These are phyloP conservation scores for Stramenopiles sp. DNA, from an alignment of 352 stramenopile genomes.

Conservation along the genomic window DNA sequence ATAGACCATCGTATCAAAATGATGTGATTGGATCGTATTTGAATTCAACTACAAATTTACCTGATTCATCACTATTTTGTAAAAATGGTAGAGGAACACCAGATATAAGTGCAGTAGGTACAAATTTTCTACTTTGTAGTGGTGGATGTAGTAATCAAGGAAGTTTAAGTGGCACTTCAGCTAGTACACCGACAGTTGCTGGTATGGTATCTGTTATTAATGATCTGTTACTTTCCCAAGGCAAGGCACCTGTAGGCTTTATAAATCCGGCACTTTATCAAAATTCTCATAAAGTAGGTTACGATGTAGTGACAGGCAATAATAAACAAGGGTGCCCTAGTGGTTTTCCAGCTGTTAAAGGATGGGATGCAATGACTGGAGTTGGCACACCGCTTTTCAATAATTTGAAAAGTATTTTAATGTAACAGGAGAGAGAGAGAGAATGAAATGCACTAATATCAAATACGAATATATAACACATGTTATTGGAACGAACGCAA, in stretches of 20 bases:
- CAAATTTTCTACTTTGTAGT: slow-evolving; percentile 34
- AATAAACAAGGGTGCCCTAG: slow-evolving; percentile 39
- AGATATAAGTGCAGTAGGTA: slow-evolving; percentile 51
- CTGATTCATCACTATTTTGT: slow-evolving; percentile 42
- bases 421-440: too few species aligned
- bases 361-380: slow-evolving; percentile 63
- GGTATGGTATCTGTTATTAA: slow-evolving; percentile 68
- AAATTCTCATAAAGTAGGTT: slow-evolving; percentile 32
- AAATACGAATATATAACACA: too few species aligned
- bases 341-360: slow-evolving; percentile 47
- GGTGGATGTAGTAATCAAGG: slow-evolving; percentile 12
- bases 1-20: slow-evolving; percentile 44
- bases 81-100: slow-evolving; percentile 52
- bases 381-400: slow-evolving; percentile 34
- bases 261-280: slow-evolving; percentile 59
- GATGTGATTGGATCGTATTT: slow-evolving; percentile 40
- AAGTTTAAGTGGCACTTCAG: slow-evolving; percentile 35
- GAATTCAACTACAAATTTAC: slow-evolving; percentile 26
- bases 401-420: background rate
- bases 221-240: slow-evolving; percentile 31
- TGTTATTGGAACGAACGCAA: too few species aligned
- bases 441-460: too few species aligned
- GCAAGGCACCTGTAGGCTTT: slow-evolving; percentile 53
- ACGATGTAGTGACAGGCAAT: slow-evolving; percentile 51
- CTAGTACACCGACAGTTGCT: slow-evolving; percentile 49